Evolutionary conservation across 768 basidiomycete species (phyloP).

Genomic region (Boletales sp.): DNA sequence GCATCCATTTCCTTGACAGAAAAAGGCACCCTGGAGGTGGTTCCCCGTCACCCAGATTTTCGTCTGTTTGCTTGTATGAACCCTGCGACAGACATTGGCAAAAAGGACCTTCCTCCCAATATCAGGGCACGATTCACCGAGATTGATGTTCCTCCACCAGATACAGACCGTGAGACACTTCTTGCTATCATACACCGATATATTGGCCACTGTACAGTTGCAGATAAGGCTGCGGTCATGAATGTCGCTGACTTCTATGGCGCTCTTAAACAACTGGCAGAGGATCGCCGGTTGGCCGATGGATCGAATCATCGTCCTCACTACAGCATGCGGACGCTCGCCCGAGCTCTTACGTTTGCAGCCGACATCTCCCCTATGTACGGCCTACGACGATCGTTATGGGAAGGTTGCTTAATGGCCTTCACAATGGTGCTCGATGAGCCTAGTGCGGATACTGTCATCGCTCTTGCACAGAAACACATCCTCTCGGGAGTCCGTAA

Average conservation of each 20-base stretch:
- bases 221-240: slow-evolving; percentile 84
- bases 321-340: slow-evolving; percentile 94
- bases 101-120: slow-evolving; percentile 91
- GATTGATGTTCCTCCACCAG: slow-evolving; percentile 91
- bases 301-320: slow-evolving; percentile 91
- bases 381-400: slow-evolving; percentile 80
- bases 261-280: slow-evolving; percentile 72
- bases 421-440: slow-evolving; percentile 93
- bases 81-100: slow-evolving; percentile 97
- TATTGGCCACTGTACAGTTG: slow-evolving; percentile 76
- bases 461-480: slow-evolving; percentile 67
- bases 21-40: slow-evolving; percentile 83
- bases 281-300: slow-evolving; percentile 79
- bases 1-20: slow-evolving; percentile 93
- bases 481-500: slow-evolving; percentile 80
- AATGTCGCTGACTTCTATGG: slow-evolving; percentile 90
- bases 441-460: slow-evolving; percentile 64
- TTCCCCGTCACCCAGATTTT: slow-evolving; percentile 92
- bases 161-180: slow-evolving; percentile 86
- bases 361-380: slow-evolving; percentile 75
- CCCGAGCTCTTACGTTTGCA: slow-evolving; percentile 87
- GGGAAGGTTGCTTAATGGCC: slow-evolving; percentile 97
- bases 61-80: slow-evolving; percentile 99
- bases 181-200: slow-evolving; percentile 86
- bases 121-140: slow-evolving; percentile 93